Evolutionary conservation across 768 basidiomycete species (phyloP), one percentile per base, ranked within the genome.

Genomic region (Rossbeevera mucosa): DNA sequence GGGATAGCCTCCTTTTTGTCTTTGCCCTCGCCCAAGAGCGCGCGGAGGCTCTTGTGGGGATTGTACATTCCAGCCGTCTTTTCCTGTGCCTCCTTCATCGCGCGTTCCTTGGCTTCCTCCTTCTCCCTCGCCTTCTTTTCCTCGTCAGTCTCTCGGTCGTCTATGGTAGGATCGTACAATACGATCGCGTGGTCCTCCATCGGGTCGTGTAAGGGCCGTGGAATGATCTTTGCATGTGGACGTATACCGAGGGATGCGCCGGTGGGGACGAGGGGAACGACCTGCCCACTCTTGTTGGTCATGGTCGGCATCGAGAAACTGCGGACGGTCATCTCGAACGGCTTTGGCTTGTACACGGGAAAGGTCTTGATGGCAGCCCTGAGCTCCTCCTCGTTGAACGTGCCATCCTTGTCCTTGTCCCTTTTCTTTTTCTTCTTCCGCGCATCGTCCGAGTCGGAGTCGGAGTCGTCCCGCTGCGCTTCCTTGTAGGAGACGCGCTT

Each of bases 111-210:
- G 28, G 75, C 81, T 62, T 88, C 87, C 61, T 87, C 83, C 63
- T 84, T 86, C 62, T 86, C 80, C 31, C 88, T 75, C 53, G 83
- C 85, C 65, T 76, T 82, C 60, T 78, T 77, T 64, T 93, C 92
- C 62, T 93, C 88, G 63, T 92, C 89, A 0, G 92, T 92, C 68
- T 94, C 93, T 58, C 87, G 74, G 64, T 90, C 87, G 64, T 99
- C 94, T 44, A 95, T 84, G 0, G 96, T 98, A 1, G 96, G 96
- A 62, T 98, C 96, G 65, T 91, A 99, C 13, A 97, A 72, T 3
- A 99, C 95, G 54, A 99, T 96, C 1, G 95, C 94, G 69, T 97
- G 94, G 61, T 98, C 94, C 46, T 89, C 84, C 90, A 99, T 94
- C 1, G 94, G 96, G 66, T 99, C 93, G 41, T 94, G 88, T n/a